These are phyloP conservation scores for Schizochytrium sp. DNA, from an alignment of 108 stramenopile genomes.

Conservation along the genomic window DNA sequence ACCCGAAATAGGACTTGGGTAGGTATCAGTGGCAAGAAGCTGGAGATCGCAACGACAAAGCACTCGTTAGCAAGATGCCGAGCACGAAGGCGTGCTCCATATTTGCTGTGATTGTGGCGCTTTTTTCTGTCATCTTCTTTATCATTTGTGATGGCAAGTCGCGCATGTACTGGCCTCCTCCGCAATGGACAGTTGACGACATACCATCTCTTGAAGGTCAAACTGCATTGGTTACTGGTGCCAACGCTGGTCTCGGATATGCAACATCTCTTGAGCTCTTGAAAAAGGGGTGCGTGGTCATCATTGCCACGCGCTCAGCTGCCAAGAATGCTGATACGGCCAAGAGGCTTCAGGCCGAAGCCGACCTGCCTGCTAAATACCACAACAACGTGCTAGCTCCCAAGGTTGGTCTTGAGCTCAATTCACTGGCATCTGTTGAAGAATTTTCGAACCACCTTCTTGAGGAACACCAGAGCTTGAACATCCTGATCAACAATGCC, in stretches of 20 bases:
- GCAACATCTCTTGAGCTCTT: conserved; percentile 40
- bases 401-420: conserved; percentile 38
- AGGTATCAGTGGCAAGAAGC: too few species aligned
- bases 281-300: neutral
- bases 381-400: conserved; percentile 16
- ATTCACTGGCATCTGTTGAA: neutral
- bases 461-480: neutral
- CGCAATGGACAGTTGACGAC: conserved; percentile 15
- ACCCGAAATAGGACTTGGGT: too few species aligned
- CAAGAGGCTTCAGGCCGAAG: neutral
- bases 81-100: too few species aligned
- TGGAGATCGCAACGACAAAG: too few species aligned
- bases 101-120: neutral
- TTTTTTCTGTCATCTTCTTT: neutral
- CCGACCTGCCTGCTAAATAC: neutral
- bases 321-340: neutral
- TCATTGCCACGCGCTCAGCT: neutral
- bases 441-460: conserved; percentile 11
- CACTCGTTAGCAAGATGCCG: too few species aligned
- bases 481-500: conserved; percentile 49
- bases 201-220: conserved; percentile 39
- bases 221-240: conserved; percentile 34
- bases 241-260: conserved; percentile 47
- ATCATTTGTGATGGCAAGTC: conserved; percentile 15
- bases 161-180: conserved; percentile 39